Base-by-base conservation (phyloP, 345 rosid species). In the Noccaea bulbosa region DNA sequence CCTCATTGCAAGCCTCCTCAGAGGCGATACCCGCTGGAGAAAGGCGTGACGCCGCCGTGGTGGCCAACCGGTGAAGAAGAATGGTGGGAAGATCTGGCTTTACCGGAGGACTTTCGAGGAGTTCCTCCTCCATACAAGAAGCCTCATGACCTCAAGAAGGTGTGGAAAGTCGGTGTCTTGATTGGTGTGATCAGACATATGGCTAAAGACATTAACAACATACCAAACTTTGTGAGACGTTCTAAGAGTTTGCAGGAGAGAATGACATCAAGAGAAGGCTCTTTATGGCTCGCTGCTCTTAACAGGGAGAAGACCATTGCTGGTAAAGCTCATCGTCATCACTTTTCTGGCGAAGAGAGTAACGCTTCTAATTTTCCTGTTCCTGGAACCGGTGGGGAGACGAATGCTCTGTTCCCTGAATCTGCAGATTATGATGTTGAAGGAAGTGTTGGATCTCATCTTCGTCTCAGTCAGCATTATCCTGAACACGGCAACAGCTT, bases 71-170 rank as follows among this genome's bases (percentile, higher is more conserved):
- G 98, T 44, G 69, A 68, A n/a, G 98, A 93, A 80, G 96, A 93
- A 20, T 93, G 87, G 90, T 91, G 98, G 98, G 83, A 84, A 1
- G 89, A 91, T 5, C 66, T 93, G 69, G 83, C 91, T 35, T 72
- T 93, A 76, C 85, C 90, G 0, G 85, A 82, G 58, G 90, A 82
- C 8, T 88, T 74, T 44, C 83, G 88, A n/a, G 88, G 95, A 14
- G 85, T 83, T 75, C 72, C 95, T 53, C 98, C 96, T 4, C 97
- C 97, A 59, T 93, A 93, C 81, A 93, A 88, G 91, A 93, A 93
- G 81, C 98, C 97, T 73, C 98, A 91, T 69, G 98, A 91, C 72
- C 82, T 93, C 80, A 93, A 93, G 82, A 93, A 93, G 81, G 80
- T 92, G 0, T 91, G 97, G 98, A 93, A 93, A 71, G 96, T 91